Percentiles rank a stretch among this genome's conserved stretches.
Conservation (phyloP, 768 basidiomycete species). For the Chlorophyllum brunneum region DNA sequence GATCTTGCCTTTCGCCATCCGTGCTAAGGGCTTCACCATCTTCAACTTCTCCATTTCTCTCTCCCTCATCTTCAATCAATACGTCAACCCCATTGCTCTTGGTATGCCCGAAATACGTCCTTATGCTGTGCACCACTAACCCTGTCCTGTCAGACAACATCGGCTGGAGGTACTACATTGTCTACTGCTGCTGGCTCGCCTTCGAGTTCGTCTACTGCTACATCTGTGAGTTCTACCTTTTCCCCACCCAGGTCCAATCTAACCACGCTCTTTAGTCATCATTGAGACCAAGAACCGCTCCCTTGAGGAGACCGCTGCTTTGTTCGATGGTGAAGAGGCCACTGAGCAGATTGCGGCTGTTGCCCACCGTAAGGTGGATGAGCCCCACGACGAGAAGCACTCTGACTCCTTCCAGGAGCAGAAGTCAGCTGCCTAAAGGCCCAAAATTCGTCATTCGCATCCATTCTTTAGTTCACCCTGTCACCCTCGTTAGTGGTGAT, state of each 20-base stretch:
- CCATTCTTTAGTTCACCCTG: background rate
- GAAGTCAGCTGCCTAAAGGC: constrained; percentile 18
- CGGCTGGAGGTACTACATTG: constrained; percentile 77
- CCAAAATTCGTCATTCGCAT: constrained; percentile 11
- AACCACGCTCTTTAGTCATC: constrained; percentile 31
- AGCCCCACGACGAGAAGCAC: constrained; percentile 29
- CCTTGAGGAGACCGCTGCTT: constrained; percentile 76
- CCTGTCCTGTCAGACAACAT: constrained; percentile 30
- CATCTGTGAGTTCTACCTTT: constrained; percentile 34
- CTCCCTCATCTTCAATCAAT: constrained; percentile 86
- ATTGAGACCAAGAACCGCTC: constrained; percentile 71
- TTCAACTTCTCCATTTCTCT: constrained; percentile 78
- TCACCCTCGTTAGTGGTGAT: background rate
- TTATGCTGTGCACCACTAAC: constrained; percentile 5
- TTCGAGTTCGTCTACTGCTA: constrained; percentile 64
- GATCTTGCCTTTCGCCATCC: constrained; percentile 78
- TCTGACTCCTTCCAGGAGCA: constrained; percentile 30
- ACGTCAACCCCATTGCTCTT: constrained; percentile 80
- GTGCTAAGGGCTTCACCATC: constrained; percentile 82
- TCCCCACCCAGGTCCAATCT: constrained; percentile 6
- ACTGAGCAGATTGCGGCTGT: constrained; percentile 32
- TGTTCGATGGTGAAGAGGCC: constrained; percentile 71
- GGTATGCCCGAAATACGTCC: constrained; percentile 19
- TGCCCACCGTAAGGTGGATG: constrained; percentile 21
- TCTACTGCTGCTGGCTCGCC: constrained; percentile 68